Percentiles rank a stretch among this genome's conserved stretches.
Evolutionary conservation across 2,329 filamentous ascomycete genomes (phyloP).

Genomic region (Colletotrichum melonis): DNA sequence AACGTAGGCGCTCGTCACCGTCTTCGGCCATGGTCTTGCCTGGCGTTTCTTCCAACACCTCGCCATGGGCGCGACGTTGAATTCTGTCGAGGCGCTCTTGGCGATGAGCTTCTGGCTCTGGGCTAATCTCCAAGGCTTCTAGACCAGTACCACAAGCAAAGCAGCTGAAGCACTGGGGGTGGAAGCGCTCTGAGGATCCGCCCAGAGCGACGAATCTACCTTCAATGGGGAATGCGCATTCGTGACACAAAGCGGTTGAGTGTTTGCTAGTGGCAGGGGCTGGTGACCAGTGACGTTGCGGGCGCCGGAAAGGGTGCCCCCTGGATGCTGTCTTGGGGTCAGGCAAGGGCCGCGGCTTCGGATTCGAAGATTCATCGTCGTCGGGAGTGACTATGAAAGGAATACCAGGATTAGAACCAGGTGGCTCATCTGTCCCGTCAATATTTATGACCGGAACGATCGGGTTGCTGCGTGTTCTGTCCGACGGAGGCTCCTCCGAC

Average conservation of each 20-base stretch:
- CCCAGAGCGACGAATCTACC: slow-evolving; percentile 89
- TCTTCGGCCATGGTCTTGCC: slow-evolving; percentile 76
- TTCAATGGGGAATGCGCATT: slow-evolving; percentile 86
- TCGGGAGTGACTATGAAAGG: slow-evolving; percentile 60
- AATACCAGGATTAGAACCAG: background rate
- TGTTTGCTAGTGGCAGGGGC: slow-evolving; percentile 50
- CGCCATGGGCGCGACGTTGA: slow-evolving; percentile 66
- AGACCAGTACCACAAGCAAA: slow-evolving; percentile 87
- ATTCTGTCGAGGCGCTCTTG: slow-evolving; percentile 80
- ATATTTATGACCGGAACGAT: slow-evolving; percentile 58
- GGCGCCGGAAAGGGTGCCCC: slow-evolving; percentile 51
- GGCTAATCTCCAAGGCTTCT: slow-evolving; percentile 96
- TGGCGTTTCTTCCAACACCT: slow-evolving; percentile 70
- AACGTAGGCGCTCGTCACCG: slow-evolving; percentile 79
- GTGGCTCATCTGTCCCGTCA: slow-evolving; percentile 42
- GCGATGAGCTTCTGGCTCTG: slow-evolving; percentile 82
- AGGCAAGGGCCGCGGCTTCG: slow-evolving; percentile 57
- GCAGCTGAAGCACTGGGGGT: slow-evolving; percentile 93
- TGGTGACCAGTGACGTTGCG: slow-evolving; percentile 70
- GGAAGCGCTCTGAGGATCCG: slow-evolving; percentile 80
- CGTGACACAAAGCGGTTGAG: slow-evolving; percentile 72
- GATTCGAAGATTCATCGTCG: slow-evolving; percentile 40
- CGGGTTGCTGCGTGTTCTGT: slow-evolving; percentile 43
- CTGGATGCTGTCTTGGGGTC: slow-evolving; percentile 49
- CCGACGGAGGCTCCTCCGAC: slow-evolving; percentile 54